phyloP scores from a whole-genome alignment of 345 rosid genomes.

The Sisymbrium altissimum region DNA sequence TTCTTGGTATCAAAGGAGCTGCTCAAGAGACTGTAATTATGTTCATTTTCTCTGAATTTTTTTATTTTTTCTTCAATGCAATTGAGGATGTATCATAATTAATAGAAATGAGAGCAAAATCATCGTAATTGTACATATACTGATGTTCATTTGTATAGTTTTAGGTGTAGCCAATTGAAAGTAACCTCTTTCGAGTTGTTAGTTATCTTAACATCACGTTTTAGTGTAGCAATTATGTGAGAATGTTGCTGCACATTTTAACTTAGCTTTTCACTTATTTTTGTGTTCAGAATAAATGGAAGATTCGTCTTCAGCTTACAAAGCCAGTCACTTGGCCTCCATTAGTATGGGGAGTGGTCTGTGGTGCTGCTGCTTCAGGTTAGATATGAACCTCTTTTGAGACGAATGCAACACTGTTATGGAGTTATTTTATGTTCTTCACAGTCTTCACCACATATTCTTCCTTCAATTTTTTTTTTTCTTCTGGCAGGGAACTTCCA shows the following conservation, averaged over 20 bases:
- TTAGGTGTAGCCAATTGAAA: background rate
- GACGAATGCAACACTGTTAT: too few species aligned
- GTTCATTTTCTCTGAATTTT: background rate
- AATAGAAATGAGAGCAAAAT: background rate
- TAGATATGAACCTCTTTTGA: background rate
- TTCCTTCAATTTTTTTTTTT: background rate
- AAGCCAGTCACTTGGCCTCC: slow-evolving; percentile 99
- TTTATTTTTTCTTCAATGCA: background rate
- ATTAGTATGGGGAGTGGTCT: slow-evolving; percentile 87
- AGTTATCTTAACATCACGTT: too few species aligned
- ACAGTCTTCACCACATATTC: background rate
- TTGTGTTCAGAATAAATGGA: slow-evolving; percentile 81
- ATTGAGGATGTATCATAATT: too few species aligned
- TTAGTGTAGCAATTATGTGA: too few species aligned
- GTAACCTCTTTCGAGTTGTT: background rate
- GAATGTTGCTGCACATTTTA: background rate
- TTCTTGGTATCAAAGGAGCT: slow-evolving; percentile 97
- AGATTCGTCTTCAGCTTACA: slow-evolving; percentile 94
- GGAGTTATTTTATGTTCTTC: background rate
- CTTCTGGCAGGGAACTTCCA: slow-evolving; percentile 77
- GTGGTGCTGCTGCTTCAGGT: slow-evolving; percentile 99
- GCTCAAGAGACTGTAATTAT: slow-evolving; percentile 69
- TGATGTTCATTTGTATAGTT: background rate
- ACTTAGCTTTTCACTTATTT: background rate
- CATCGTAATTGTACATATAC: background rate